Percentiles rank a stretch among this genome's conserved stretches.
Conservation (phyloP, 1,139 yeast species). For the Candida sanyaensis region DNA sequence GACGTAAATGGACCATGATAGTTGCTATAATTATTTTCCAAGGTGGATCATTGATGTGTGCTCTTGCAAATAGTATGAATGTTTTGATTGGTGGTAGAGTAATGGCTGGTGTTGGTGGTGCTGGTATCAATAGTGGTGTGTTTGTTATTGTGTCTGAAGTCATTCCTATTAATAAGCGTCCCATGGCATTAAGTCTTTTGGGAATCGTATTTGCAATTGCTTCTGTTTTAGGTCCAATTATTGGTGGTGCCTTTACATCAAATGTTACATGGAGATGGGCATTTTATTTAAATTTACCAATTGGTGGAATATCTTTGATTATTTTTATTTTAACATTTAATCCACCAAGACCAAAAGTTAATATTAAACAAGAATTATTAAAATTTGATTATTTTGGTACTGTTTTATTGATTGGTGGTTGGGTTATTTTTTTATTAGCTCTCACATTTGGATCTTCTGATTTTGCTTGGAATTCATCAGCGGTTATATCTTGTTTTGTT, state of each 20-base stretch:
- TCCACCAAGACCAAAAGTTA: constrained; percentile 32
- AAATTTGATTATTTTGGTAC: constrained; percentile 54
- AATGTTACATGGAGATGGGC: constrained; percentile 71
- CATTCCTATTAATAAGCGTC: constrained; percentile 30
- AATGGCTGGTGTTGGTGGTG: constrained; percentile 36
- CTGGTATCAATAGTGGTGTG: constrained; percentile 29
- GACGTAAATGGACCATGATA: constrained; percentile 43
- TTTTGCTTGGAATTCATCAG: constrained; percentile 51
- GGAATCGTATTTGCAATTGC: constrained; percentile 46
- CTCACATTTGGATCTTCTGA: constrained; percentile 47
- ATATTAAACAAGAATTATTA: constrained; percentile 30
- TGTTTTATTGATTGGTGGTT: constrained; percentile 43
- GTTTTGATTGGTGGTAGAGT: constrained; percentile 41
- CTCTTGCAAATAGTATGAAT: constrained; percentile 35
- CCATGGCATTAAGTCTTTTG: constrained; percentile 39
- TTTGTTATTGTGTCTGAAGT: constrained; percentile 32
- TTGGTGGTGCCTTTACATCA: constrained; percentile 53
- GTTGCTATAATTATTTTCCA: constrained; percentile 36
- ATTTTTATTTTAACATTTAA: constrained; percentile 29
- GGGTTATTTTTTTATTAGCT: constrained; percentile 44
- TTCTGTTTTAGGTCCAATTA: constrained; percentile 55
- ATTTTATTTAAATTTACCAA: constrained; percentile 56
- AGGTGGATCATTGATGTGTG: constrained; percentile 42
- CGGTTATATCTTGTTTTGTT: constrained; percentile 47
- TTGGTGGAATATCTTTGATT: constrained; percentile 34